phyloP scores from a whole-genome alignment of 306 rosid species.

The Quercus berberidifolia region DNA sequence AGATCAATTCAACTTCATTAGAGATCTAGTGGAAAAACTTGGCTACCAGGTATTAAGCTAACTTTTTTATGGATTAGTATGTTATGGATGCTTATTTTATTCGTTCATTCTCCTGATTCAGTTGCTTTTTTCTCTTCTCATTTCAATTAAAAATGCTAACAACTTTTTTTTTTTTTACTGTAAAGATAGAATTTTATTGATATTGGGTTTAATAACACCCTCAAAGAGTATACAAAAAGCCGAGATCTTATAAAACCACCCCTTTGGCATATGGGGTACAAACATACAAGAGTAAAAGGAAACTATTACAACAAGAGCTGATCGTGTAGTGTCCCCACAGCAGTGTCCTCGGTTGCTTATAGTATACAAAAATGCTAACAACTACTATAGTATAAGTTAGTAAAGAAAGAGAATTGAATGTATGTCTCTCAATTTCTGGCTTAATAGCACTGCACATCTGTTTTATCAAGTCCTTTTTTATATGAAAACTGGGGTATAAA shows the following conservation, averaged over 20 bases:
- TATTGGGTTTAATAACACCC: too few species aligned
- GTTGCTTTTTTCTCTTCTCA: constrained; percentile 4
- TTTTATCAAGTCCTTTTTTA: neutral
- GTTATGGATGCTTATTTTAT: constrained; percentile 11
- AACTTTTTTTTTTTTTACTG: too few species aligned
- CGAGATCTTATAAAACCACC: too few species aligned
- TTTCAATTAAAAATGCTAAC: neutral
- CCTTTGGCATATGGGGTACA: too few species aligned
- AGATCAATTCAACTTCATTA: constrained; percentile 62
- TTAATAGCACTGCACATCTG: neutral
- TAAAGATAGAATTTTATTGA: too few species aligned
- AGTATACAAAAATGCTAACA: neutral
- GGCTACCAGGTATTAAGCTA: constrained; percentile 74
- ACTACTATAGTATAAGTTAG: neutral
- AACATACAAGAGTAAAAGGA: too few species aligned
- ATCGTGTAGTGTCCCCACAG: too few species aligned
- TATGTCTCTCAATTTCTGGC: neutral
- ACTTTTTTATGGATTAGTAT: constrained; percentile 22
- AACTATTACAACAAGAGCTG: too few species aligned
- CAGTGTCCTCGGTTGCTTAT: too few species aligned
- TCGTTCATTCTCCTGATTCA: constrained; percentile 1
- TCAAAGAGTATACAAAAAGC: too few species aligned
- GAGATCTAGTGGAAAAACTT: constrained; percentile 61
- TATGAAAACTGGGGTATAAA: constrained; percentile 7
- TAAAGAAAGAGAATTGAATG: neutral